Percentiles rank a stretch among this genome's conserved stretches.
Conservation (phyloP, 768 basidiomycete genomes). For the Plicaturopsis crispa region DNA sequence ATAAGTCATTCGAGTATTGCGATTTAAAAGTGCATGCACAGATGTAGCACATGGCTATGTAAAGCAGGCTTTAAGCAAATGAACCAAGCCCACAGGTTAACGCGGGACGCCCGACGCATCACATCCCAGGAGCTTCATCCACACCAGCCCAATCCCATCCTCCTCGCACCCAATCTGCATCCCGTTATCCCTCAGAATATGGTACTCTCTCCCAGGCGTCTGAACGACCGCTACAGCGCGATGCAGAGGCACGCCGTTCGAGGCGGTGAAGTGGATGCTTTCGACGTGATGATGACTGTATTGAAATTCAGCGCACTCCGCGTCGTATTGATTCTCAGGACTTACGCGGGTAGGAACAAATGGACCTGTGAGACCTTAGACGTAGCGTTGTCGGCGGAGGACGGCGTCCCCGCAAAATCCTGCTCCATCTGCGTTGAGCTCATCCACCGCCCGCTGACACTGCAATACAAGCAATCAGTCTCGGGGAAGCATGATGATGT, state of each 20-base stretch:
- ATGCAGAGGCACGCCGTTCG: slow-evolving; percentile 40
- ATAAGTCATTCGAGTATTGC: no score
- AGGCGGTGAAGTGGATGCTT: slow-evolving; percentile 56
- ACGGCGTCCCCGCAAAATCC: slow-evolving; percentile 53
- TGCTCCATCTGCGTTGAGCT: slow-evolving; percentile 64
- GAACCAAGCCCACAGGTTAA: no score
- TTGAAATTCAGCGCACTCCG: background rate
- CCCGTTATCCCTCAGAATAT: slow-evolving; percentile 65
- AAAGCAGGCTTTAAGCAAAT: no score
- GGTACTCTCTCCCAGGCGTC: slow-evolving; percentile 62
- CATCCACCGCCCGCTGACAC: slow-evolving; percentile 66
- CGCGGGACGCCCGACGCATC: slow-evolving; percentile 13
- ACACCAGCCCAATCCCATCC: slow-evolving; percentile 55
- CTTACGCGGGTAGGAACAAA: slow-evolving; percentile 62
- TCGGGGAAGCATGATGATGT: background rate
- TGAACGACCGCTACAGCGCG: slow-evolving; percentile 61
- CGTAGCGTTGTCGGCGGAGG: slow-evolving; percentile 11
- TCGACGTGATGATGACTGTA: slow-evolving; percentile 70
- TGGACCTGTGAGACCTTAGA: slow-evolving; percentile 27
- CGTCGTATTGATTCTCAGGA: slow-evolving; percentile 2
- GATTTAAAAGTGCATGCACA: no score
- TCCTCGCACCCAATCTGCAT: slow-evolving; percentile 75
- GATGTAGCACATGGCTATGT: no score
- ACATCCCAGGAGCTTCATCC: slow-evolving; percentile 55
- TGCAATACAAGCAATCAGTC: slow-evolving; percentile 17